Evolutionary conservation across 192 early-diverging fungal genomes (phyloP).

Genomic region (Diversispora eburnea): DNA sequence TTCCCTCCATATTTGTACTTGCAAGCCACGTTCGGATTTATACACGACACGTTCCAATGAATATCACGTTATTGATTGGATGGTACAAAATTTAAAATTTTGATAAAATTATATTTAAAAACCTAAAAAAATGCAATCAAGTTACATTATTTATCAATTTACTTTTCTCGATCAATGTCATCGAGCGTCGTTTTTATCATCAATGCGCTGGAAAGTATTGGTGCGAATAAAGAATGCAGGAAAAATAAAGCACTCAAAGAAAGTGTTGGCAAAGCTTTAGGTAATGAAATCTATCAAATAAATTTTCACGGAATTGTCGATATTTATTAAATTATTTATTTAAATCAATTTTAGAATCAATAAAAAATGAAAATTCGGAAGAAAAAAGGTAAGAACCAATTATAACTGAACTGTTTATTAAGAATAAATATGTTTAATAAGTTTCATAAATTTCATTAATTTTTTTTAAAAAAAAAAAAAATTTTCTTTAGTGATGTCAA

Average conservation of each 20-base stretch:
- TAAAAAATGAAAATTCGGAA: slow-evolving; percentile 36
- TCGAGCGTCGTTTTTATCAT: slow-evolving; percentile 59
- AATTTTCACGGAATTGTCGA: slow-evolving; percentile 3
- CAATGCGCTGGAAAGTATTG: slow-evolving; percentile 61
- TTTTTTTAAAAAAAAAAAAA: no score
- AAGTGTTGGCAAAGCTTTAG: slow-evolving; percentile 47
- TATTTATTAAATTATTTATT: neutral
- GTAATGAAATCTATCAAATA: slow-evolving; percentile 33
- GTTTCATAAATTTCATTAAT: slow-evolving; percentile 1
- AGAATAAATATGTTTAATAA: neutral
- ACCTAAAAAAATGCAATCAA: no score
- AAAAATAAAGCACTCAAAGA: slow-evolving; percentile 44
- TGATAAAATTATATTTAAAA: no score
- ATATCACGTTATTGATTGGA: no score
- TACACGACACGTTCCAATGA: no score
- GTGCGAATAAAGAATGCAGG: slow-evolving; percentile 50
- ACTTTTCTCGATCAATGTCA: slow-evolving; percentile 15
- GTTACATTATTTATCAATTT: no score
- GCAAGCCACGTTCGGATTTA: no score
- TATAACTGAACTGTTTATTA: neutral
- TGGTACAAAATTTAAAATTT: no score
- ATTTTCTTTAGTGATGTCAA: slow-evolving; percentile 30
- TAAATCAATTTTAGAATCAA: slow-evolving; percentile 24
- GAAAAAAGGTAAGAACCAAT: slow-evolving; percentile 35
- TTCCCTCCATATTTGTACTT: no score